Percentiles rank a stretch among this genome's conserved stretches.
These are phyloP conservation scores for Schwanniomyces occidentalis DNA, from an alignment of 805 yeast species.

Conservation along the genomic window DNA sequence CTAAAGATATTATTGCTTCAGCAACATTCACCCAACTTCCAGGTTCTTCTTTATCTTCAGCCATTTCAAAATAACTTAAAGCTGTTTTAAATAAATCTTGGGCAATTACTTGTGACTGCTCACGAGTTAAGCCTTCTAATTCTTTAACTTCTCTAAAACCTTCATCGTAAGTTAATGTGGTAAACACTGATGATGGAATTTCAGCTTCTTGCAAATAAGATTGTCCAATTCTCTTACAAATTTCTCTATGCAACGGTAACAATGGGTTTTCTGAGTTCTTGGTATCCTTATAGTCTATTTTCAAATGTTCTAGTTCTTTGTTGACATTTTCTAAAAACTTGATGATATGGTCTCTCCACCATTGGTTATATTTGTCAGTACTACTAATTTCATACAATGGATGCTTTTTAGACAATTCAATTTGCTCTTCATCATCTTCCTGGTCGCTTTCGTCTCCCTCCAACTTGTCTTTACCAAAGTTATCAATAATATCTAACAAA, in stretches of 20 bases:
- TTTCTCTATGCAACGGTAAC: slow-evolving; percentile 30
- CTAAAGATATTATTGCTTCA: slow-evolving; percentile 79
- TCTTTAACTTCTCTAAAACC: slow-evolving; percentile 29
- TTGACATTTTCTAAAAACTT: slow-evolving; percentile 33
- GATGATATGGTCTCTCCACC: slow-evolving; percentile 54
- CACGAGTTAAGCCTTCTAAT: slow-evolving; percentile 34
- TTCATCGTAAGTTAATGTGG: slow-evolving; percentile 59
- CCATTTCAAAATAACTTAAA: slow-evolving; percentile 52
- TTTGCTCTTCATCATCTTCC: slow-evolving; percentile 30
- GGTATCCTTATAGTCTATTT: slow-evolving; percentile 7
- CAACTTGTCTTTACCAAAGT: slow-evolving; percentile 55
- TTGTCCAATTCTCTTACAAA: slow-evolving; percentile 59
- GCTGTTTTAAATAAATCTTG: slow-evolving; percentile 52
- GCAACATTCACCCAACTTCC: slow-evolving; percentile 82
- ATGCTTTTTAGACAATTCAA: slow-evolving; percentile 49
- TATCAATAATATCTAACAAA: slow-evolving; percentile 63
- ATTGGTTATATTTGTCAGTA: slow-evolving; percentile 47
- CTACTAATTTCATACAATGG: slow-evolving; percentile 51
- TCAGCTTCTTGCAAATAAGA: slow-evolving; percentile 66
- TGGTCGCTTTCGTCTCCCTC: slow-evolving; percentile 60
- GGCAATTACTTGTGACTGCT: slow-evolving; percentile 52
- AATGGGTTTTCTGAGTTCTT: slow-evolving; percentile 10
- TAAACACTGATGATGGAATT: slow-evolving; percentile 53
- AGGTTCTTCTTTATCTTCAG: slow-evolving; percentile 73
- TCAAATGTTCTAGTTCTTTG: slow-evolving; percentile 12